Percentiles rank a stretch among this genome's conserved stretches.
These are phyloP conservation scores for Tolypocladium sp. DNA, from an alignment of 2,329 filamentous ascomycete genomes.

Conservation along the genomic window DNA sequence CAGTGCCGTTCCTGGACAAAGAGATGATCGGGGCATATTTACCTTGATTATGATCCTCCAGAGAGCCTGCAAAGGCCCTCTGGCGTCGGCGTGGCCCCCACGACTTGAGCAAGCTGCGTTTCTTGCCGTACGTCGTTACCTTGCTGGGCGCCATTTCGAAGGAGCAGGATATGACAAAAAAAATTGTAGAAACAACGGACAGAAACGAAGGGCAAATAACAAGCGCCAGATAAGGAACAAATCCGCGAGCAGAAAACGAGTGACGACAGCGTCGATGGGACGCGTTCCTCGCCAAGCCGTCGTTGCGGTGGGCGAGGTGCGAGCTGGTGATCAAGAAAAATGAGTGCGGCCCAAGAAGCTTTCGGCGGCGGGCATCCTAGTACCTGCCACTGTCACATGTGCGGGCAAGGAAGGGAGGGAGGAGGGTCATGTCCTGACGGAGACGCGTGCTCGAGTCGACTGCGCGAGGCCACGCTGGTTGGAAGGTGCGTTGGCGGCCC, in stretches of 20 bases:
- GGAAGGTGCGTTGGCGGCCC: neutral
- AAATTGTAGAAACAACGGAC: neutral
- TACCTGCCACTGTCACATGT: neutral
- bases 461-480: neutral
- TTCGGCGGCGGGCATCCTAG: neutral
- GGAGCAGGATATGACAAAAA: neutral
- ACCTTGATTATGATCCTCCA: constrained; percentile 11
- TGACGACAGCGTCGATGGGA: neutral
- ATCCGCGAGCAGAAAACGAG: neutral
- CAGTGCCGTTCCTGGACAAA: neutral
- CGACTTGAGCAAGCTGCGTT: constrained; percentile 14
- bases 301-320: neutral
- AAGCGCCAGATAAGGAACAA: neutral
- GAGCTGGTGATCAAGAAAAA: neutral
- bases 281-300: neutral
- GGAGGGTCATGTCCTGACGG: neutral
- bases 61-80: constrained; percentile 8
- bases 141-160: constrained; percentile 15
- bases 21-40: neutral
- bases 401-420: neutral
- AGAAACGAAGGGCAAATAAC: no score
- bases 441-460: neutral
- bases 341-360: neutral
- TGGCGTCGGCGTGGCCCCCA: constrained; percentile 16
- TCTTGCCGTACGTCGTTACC: constrained; percentile 20